phyloP scores from a whole-genome alignment of 305 asterid species.

The Fraxinus greggii region DNA sequence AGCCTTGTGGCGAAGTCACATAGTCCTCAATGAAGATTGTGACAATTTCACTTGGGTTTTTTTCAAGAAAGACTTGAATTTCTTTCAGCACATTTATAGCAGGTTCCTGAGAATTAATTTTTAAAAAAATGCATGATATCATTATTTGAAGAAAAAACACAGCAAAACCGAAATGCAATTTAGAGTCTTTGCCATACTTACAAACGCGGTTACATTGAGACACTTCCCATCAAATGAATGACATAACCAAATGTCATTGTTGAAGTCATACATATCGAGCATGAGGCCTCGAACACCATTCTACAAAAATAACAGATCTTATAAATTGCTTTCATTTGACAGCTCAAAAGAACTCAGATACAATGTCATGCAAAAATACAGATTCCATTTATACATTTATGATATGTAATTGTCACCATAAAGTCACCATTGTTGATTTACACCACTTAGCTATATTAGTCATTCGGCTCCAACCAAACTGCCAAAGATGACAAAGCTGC shows the following conservation, averaged over 20 bases:
- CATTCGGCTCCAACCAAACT: background rate
- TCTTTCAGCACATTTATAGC: constrained; percentile 68
- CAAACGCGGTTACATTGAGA: constrained; percentile 78
- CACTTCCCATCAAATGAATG: constrained; percentile 74
- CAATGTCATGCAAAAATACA: background rate
- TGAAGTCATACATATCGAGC: constrained; percentile 95
- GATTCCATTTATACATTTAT: background rate
- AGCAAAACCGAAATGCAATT: background rate
- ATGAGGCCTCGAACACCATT: constrained; percentile 97
- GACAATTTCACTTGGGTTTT: constrained; percentile 60
- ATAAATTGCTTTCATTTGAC: background rate
- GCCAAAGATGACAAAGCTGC: background rate
- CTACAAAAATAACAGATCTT: constrained; percentile 33
- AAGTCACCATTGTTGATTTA: background rate
- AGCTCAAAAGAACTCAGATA: background rate
- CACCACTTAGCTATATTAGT: background rate
- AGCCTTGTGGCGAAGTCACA: constrained; percentile 56
- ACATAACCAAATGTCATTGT: constrained; percentile 82
- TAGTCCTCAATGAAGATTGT: constrained; percentile 88
- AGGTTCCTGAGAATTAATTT: constrained; percentile 59
- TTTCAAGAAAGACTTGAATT: constrained; percentile 55
- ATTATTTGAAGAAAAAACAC: background rate
- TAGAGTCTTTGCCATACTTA: constrained; percentile 40
- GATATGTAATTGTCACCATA: background rate
- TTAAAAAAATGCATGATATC: background rate